Evolutionary conservation across 257 asterid genomes (phyloP), one percentile per base, ranked within the genome.

Genomic region (Voacanga thouarsii): DNA sequence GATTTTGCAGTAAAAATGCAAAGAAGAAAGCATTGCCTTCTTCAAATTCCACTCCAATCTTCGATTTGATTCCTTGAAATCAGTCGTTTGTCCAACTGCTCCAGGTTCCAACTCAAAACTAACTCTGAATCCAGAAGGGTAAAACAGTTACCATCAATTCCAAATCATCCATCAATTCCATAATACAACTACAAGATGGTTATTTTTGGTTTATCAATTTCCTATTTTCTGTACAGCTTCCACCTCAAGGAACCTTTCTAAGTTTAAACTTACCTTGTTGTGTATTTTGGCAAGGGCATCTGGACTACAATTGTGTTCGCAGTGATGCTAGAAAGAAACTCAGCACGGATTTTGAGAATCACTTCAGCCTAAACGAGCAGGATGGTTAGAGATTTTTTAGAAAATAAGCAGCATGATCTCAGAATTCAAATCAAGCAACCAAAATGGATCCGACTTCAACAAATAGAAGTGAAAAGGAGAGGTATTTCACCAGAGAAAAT

Each of bases 31-130:
- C 24, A 53, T 82, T 90, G 80, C 99, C 98, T 96, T 96, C 90
- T 96, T 96, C 89, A 93, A 53, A 84, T 55, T 89, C 99, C 99
- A 96, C 83, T 96, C 98, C 16, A 96, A 94, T 81, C 81, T 96
- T 90, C 50, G 88, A 75, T 88, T 91, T 15, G 97, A 89, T 86
- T 96, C 99, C 82, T 92, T 96, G 84, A 96, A 96, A 87, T 93
- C 98, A 75, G 99, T 96, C 37, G 83, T 84, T 79, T 93, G 99
- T 63, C 99, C 98, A 88, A 77, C 92, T 80, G 90, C 86, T 80
- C 98, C 96, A 72, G 92, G 90, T 82, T 96, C 99, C 96, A 96
- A 69, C 82, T 92, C 99, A 78, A 96, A 96, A 84, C 89, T 93
- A 57, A 89, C 98, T 83, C 98, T 93, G 92, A 74, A 85, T 83